Percentiles rank a stretch among this genome's conserved stretches.
Evolutionary conservation across 2,329 filamentous ascomycete genomes (phyloP).

Genomic region (Dendryphion nanum): DNA sequence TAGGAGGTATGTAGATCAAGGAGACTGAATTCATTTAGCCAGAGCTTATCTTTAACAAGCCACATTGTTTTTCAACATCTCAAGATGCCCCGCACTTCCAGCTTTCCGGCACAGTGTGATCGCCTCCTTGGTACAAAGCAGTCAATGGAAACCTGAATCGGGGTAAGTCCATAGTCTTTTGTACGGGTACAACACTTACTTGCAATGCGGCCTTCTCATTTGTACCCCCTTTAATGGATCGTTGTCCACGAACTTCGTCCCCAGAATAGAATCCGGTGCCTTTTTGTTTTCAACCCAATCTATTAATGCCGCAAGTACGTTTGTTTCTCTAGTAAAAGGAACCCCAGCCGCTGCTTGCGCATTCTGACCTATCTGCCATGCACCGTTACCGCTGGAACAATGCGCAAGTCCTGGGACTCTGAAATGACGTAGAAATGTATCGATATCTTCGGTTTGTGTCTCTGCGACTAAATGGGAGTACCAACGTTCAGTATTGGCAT

Average conservation of each 20-base stretch:
- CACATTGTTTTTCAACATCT: no score
- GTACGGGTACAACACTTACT: no score
- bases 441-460: constrained; percentile 19
- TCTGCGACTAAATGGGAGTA: constrained; percentile 40
- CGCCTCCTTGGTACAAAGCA: no score
- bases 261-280: constrained; percentile 15
- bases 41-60: no score
- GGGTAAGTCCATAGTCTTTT: no score
- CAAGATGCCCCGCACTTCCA: no score
- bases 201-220: constrained; percentile 21
- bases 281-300: constrained; percentile 19
- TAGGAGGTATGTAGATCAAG: no score
- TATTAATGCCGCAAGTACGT: constrained; percentile 7
- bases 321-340: constrained; percentile 12
- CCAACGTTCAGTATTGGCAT: constrained; percentile 44
- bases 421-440: constrained; percentile 50
- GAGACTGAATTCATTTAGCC: no score
- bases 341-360: constrained; percentile 17
- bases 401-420: constrained; percentile 53
- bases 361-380: constrained; percentile 32
- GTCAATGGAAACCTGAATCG: no score
- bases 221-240: constrained; percentile 7
- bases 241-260: constrained; percentile 13
- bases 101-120: no score
- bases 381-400: constrained; percentile 49